Percentiles rank a stretch among this genome's conserved stretches.
Conservation (phyloP, 768 basidiomycete species). For the Coprinopsis cinerea region DNA sequence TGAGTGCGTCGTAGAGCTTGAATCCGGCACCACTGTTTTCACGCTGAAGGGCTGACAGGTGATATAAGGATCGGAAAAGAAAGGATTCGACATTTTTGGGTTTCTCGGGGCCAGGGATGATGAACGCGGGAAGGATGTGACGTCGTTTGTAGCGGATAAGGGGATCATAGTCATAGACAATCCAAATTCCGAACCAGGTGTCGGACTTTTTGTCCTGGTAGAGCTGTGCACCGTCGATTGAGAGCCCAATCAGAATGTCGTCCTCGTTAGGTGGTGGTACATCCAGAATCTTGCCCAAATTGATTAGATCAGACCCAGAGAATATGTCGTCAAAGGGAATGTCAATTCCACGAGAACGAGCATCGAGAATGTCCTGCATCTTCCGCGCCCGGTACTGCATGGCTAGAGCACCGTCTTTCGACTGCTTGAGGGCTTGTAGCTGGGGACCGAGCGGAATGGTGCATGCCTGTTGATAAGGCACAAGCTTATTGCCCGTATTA, state of each 20-base stretch:
- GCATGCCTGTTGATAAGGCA: constrained; percentile 15
- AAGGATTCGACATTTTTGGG: constrained; percentile 29
- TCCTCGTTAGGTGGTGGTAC: constrained; percentile 15
- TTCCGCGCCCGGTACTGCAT: constrained; percentile 15
- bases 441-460: constrained; percentile 32
- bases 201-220: constrained; percentile 31
- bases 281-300: constrained; percentile 11
- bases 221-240: constrained; percentile 34
- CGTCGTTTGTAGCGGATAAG: constrained; percentile 20
- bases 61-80: constrained; percentile 28
- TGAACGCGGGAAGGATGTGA: constrained; percentile 17
- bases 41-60: constrained; percentile 25
- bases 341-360: neutral
- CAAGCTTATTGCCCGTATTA: constrained; percentile 1
- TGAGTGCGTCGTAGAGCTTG: constrained; percentile 22
- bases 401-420: constrained; percentile 12
- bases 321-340: constrained; percentile 19
- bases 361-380: constrained; percentile 9
- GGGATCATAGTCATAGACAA: constrained; percentile 21
- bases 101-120: constrained; percentile 26
- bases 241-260: constrained; percentile 25
- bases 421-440: constrained; percentile 24
- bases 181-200: constrained; percentile 24
- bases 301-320: constrained; percentile 21
- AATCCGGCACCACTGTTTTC: constrained; percentile 20